Conservation (phyloP, 768 basidiomycete species). For the Amanita brunnescens region DNA sequence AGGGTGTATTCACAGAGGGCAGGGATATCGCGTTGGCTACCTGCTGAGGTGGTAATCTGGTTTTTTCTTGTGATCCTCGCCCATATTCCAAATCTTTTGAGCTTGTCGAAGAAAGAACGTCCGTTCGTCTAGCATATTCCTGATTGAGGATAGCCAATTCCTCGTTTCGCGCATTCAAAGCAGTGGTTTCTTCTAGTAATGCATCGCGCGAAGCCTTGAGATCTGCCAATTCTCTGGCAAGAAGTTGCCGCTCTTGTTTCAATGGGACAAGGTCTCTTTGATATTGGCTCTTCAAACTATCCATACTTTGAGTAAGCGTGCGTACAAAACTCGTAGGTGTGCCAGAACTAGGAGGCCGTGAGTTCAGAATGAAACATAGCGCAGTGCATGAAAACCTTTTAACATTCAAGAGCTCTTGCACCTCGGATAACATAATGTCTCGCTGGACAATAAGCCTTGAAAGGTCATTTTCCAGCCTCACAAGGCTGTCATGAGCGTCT, state of each 20-base stretch:
- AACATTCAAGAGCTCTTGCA: slow-evolving; percentile 77
- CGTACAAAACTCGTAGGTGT: slow-evolving; percentile 44
- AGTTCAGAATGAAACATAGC: slow-evolving; percentile 4
- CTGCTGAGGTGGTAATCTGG: slow-evolving; percentile 16
- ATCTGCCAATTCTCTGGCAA: slow-evolving; percentile 77
- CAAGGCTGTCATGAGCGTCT: slow-evolving; percentile 69
- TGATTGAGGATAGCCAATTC: slow-evolving; percentile 84
- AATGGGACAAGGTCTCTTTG: slow-evolving; percentile 80
- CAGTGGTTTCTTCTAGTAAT: slow-evolving; percentile 86
- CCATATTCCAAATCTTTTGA: slow-evolving; percentile 18
- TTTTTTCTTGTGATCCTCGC: slow-evolving; percentile 21
- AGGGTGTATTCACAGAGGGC: slow-evolving; percentile 19
- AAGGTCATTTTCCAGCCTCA: slow-evolving; percentile 75
- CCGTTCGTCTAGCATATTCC: slow-evolving; percentile 74
- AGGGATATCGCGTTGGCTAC: not conserved
- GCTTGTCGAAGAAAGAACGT: slow-evolving; percentile 34
- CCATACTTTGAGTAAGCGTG: slow-evolving; percentile 77
- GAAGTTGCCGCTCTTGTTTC: slow-evolving; percentile 68
- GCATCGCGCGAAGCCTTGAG: slow-evolving; percentile 80
- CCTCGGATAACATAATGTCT: slow-evolving; percentile 87
- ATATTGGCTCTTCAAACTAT: slow-evolving; percentile 82
- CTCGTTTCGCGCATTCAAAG: slow-evolving; percentile 86
- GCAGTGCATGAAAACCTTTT: slow-evolving; percentile 43
- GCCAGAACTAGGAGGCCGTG: slow-evolving; percentile 18
- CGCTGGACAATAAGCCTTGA: slow-evolving; percentile 84